Base-by-base conservation (phyloP, 805 yeast species). In the Pichia scutulata region DNA sequence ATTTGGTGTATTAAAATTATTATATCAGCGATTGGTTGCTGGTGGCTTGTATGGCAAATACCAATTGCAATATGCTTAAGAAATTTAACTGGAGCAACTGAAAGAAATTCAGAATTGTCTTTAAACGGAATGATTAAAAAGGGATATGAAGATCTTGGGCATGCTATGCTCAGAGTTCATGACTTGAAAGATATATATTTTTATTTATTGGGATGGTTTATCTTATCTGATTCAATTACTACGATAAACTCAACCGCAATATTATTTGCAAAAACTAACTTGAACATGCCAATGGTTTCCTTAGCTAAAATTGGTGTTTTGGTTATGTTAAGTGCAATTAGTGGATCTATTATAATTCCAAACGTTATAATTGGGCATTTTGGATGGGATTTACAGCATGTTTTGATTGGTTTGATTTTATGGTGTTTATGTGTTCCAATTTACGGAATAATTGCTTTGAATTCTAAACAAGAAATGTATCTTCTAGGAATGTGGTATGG, bases 161-260 rank as follows among this genome's bases (percentile, higher is more conserved):
- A 69, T 22, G 78, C 92, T 0, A 66, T 82, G n/a, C 72, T 70
- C 42, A 82, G 80, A 55, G 88, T 85, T 1, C 70, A 78, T 2
- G 66, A 76, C 46, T 66, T 86, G 58, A 74, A 71, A 54, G 92
- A 86, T 57, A 86, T 86, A 19, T 70, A 78, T n/a, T 73, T 78
- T 13, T 86, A 82, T 56, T 66, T 86, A 10, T 44, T 78, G 0
- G 89, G 87, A 1, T 86, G 95, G 95, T 86, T 86, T 57, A 74
- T 86, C 42, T 70, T 86, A 2, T 79, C 87, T 21, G 95, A 86
- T 60, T 81, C 89, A 0, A 68, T 84, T 12, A 84, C 90, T 1
- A 86, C 93, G 0, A 85, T 86, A 50, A 86, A 85, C 62, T 81
- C 89, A 0, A 82, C 93, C 0, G 92, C 93, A 0, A 80, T 86